These are phyloP conservation scores for Russula earlei DNA, from an alignment of 768 basidiomycete species.

Conservation along the genomic window DNA sequence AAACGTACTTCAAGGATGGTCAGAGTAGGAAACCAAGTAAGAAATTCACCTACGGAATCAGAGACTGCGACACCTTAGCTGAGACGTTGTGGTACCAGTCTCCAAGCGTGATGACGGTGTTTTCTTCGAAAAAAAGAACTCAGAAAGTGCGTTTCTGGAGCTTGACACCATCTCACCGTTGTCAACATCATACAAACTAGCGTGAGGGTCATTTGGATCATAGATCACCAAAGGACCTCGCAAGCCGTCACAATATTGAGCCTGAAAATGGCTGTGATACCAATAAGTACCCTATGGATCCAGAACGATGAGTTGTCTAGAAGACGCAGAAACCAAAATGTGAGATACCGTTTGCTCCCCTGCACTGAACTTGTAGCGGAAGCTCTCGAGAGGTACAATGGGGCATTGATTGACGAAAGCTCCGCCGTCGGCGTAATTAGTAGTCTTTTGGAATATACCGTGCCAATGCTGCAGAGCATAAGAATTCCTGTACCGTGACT, in stretches of 20 bases:
- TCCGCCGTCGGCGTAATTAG: constrained; percentile 38
- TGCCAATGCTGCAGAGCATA: constrained; percentile 42
- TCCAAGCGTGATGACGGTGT: constrained; percentile 23
- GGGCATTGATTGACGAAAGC: constrained; percentile 37
- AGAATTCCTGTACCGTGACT: not conserved
- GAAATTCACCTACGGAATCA: not conserved
- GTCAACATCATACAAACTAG: constrained; percentile 24
- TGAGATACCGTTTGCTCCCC: constrained; percentile 30
- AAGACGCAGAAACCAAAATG: constrained; percentile 31
- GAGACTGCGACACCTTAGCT: not conserved
- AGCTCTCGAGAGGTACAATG: constrained; percentile 32
- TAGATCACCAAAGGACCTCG: constrained; percentile 25
- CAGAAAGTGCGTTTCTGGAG: not conserved
- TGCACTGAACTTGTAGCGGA: not conserved
- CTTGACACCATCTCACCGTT: constrained; percentile 17
- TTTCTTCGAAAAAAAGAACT: constrained; percentile 1
- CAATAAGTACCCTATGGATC: constrained; percentile 23
- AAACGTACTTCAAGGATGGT: constrained; percentile 9
- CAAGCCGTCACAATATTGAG: constrained; percentile 32
- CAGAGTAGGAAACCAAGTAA: not conserved
- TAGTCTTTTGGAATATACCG: constrained; percentile 35
- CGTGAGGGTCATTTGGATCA: constrained; percentile 24
- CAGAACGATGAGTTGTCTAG: constrained; percentile 22
- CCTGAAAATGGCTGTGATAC: constrained; percentile 31
- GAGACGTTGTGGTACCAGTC: constrained; percentile 22